These are phyloP conservation scores for Austroboletus niveus DNA, from an alignment of 1,284 basidiomycete species.

Conservation along the genomic window DNA sequence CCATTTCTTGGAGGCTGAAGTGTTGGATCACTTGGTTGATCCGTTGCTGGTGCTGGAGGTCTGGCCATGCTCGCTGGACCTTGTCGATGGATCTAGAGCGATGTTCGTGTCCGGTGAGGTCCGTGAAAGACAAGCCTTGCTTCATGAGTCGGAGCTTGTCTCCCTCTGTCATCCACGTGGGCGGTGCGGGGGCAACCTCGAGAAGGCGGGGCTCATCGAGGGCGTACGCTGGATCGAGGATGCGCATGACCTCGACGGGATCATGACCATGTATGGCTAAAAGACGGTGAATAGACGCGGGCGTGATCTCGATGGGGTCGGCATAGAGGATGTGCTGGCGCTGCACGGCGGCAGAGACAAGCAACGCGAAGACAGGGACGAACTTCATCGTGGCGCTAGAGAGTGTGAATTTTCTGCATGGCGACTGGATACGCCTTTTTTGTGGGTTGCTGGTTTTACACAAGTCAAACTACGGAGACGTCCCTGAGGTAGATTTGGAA, in stretches of 20 bases:
- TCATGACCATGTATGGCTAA: conserved; percentile 13
- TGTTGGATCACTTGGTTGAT: conserved; percentile 5
- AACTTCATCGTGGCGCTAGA: too few relatives aligned
- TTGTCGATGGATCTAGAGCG: neutral
- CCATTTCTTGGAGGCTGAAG: conserved; percentile 5
- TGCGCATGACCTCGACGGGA: conserved; percentile 11
- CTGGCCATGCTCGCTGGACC: conserved; percentile 16
- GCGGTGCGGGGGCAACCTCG: conserved; percentile 10
- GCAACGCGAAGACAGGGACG: too few relatives aligned
- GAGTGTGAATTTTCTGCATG: too few relatives aligned
- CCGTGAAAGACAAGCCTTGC: conserved; percentile 16
- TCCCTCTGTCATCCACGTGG: conserved; percentile 23
- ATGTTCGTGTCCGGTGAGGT: conserved; percentile 14
- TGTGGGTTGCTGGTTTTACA: too few relatives aligned
- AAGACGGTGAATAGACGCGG: conserved; percentile 4
- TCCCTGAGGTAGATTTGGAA: neutral
- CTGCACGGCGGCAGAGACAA: too few relatives aligned
- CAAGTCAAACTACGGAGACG: neutral
- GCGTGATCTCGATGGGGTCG: neutral
- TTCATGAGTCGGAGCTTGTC: conserved; percentile 20
- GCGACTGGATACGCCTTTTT: too few relatives aligned
- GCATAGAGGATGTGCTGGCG: neutral
- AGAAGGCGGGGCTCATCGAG: conserved; percentile 22
- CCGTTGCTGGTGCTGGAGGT: conserved; percentile 12
- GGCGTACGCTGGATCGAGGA: conserved; percentile 17